Conservation (phyloP, 257 asterid species). For the Capsicum baccatum region DNA sequence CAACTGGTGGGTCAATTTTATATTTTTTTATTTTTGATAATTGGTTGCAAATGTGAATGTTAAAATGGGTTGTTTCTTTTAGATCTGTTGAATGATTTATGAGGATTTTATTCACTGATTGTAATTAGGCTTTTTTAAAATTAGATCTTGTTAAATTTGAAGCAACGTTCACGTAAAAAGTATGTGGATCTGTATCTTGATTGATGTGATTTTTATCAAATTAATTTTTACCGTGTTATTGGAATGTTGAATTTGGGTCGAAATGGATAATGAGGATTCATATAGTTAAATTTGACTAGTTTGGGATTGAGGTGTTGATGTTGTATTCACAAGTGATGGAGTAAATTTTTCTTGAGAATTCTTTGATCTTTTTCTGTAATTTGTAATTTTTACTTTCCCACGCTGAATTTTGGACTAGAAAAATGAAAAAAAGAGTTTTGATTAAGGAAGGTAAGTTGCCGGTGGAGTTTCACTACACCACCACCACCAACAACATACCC, state of each 20-base stretch:
- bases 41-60: not conserved
- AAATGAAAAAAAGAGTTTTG: conserved; percentile 2
- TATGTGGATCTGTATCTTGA: conserved; percentile 27
- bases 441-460: not conserved
- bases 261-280: conserved; percentile 16
- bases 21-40: not conserved
- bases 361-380: conserved; percentile 15
- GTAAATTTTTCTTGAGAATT: not conserved
- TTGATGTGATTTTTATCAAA: not conserved
- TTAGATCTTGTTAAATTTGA: conserved; percentile 44
- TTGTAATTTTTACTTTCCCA: not conserved
- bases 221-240: not conserved
- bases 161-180: not conserved
- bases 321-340: not conserved
- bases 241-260: not conserved
- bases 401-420: not conserved
- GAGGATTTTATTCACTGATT: conserved; percentile 34
- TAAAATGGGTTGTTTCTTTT: not conserved
- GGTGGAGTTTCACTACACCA: not conserved
- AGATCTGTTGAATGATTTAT: conserved; percentile 19
- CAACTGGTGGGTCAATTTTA: conserved; percentile 15
- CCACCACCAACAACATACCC: too few species aligned
- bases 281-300: not conserved
- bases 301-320: conserved; percentile 11
- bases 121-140: conserved; percentile 37